Evolutionary conservation across 306 rosid species (phyloP), one percentile per base, ranked within the genome.

Genomic region (Delonix regia): DNA sequence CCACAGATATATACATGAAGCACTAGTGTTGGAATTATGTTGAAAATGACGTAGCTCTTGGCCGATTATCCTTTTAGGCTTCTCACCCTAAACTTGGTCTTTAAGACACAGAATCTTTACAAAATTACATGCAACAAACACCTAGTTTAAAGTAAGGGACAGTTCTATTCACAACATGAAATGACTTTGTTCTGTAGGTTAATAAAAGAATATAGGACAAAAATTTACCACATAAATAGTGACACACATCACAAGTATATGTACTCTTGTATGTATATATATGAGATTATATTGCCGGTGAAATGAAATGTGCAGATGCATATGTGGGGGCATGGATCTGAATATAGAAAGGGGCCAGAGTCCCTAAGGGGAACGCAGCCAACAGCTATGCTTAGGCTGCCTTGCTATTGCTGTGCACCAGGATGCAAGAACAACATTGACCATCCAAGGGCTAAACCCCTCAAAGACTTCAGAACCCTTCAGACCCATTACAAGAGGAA

Each of bases 301-400:
- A 36, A 36, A 10, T 41, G 12, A 41, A 41, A 49, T 24, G 12
- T 56, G 47, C 24, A 87, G 90, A 87, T 87, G 93, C 93, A 89
- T 61, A 89, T 89, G 93, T 89, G 93, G 93, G 93, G 93, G 48
- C 93, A 89, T 83, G 93, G 93, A 85, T 87, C 91, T 39, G 88
- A 89, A 24, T 89, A 89, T 70, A 85, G 93, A 77, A 89, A 89
- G 78, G 93, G 93, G 22, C 89, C 91, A 7, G 89, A 89, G 18
- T 89, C 93, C 24, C 85, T 89, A 24, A 81, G 93, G 28, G 93
- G 93, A 68, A 87, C 93, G 13, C 93, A 89, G 48, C 93, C 93
- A 22, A 87, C 91, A 47, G 93, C 87, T 1, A 89, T 89, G 93
- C 84, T 89, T 6, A 76, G 93, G 77, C 88, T 89, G 0, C 93